A percentile compares a stretch with the other conserved stretches of the same genome.
These are phyloP conservation scores for Elsinoe ampelina DNA, from an alignment of 2,329 filamentous ascomycete genomes.

Conservation along the genomic window DNA sequence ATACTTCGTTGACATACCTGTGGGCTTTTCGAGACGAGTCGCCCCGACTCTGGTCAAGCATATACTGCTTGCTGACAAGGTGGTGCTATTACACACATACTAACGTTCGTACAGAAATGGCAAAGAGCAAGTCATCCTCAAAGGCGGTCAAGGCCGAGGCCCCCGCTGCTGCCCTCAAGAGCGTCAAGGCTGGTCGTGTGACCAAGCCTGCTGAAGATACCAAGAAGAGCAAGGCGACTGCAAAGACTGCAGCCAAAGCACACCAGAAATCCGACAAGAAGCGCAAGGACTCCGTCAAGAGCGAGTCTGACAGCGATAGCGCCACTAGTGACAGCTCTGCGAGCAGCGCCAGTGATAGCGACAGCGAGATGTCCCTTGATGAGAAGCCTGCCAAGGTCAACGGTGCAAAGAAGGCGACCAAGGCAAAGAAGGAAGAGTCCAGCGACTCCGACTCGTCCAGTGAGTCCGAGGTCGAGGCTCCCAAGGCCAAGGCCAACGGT, in stretches of 20 bases:
- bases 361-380: conserved; percentile 22
- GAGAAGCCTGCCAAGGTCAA: conserved; percentile 26
- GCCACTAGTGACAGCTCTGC: conserved; percentile 29
- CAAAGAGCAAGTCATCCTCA: conserved; percentile 37
- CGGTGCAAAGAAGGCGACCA: conserved; percentile 23
- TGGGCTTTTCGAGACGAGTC: conserved; percentile 10
- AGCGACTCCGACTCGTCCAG: conserved; percentile 17
- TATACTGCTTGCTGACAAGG: conserved; percentile 20
- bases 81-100: conserved; percentile 17
- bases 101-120: conserved; percentile 22
- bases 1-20: conserved; percentile 5
- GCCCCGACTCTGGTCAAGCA: conserved; percentile 12
- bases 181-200: conserved; percentile 57
- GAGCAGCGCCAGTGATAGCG: conserved; percentile 24
- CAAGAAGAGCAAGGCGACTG: conserved; percentile 60
- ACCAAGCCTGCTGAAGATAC: conserved; percentile 58
- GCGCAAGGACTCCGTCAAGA: conserved; percentile 38
- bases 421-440: conserved; percentile 14
- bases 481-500: conserved; percentile 27
- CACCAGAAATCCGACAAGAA: conserved; percentile 33
- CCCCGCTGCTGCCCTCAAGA: conserved; percentile 26
- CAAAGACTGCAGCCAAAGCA: conserved; percentile 51
- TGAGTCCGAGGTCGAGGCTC: conserved; percentile 20
- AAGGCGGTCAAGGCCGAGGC: conserved; percentile 19
- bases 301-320: conserved; percentile 25